These are phyloP conservation scores for Gossypium davidsonii DNA, from an alignment of 441 rosid species.

Conservation along the genomic window DNA sequence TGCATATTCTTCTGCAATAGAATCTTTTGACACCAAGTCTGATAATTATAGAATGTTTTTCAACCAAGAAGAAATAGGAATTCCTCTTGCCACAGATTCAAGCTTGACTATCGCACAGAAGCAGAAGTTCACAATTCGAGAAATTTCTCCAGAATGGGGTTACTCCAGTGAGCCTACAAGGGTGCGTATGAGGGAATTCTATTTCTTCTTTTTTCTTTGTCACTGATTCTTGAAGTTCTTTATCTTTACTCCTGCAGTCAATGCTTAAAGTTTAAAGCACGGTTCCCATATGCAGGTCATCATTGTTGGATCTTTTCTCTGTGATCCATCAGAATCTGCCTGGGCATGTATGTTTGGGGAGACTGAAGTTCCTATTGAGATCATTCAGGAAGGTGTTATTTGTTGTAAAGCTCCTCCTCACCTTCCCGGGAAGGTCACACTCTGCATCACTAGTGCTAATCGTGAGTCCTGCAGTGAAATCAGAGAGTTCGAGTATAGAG, in stretches of 20 bases:
- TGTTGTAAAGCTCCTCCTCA: constrained; percentile 72
- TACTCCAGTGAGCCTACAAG: constrained; percentile 66
- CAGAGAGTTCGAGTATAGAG: constrained; percentile 69
- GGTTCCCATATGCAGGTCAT: constrained; percentile 57
- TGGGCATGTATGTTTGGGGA: constrained; percentile 96
- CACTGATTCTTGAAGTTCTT: background rate
- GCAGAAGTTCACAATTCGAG: constrained; percentile 66
- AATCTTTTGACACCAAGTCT: constrained; percentile 29
- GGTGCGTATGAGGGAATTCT: constrained; percentile 34
- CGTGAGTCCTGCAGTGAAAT: constrained; percentile 66
- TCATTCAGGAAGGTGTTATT: constrained; percentile 73
- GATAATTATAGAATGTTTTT: constrained; percentile 28
- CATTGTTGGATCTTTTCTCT: constrained; percentile 82
- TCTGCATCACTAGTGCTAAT: constrained; percentile 69
- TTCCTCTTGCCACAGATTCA: constrained; percentile 32
- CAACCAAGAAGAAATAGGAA: constrained; percentile 31
- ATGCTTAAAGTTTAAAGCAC: constrained; percentile 12
- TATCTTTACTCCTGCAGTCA: background rate
- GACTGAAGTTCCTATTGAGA: constrained; percentile 66
- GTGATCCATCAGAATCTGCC: constrained; percentile 55
- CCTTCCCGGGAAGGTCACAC: constrained; percentile 65
- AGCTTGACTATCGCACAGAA: constrained; percentile 40
- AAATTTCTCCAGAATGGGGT: constrained; percentile 92
- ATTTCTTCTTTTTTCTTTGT: background rate
- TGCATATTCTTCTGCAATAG: constrained; percentile 32